Evolutionary conservation across 2,329 filamentous ascomycete species (phyloP), one percentile per base, ranked within the genome.

Genomic region (Exophiala sp.): DNA sequence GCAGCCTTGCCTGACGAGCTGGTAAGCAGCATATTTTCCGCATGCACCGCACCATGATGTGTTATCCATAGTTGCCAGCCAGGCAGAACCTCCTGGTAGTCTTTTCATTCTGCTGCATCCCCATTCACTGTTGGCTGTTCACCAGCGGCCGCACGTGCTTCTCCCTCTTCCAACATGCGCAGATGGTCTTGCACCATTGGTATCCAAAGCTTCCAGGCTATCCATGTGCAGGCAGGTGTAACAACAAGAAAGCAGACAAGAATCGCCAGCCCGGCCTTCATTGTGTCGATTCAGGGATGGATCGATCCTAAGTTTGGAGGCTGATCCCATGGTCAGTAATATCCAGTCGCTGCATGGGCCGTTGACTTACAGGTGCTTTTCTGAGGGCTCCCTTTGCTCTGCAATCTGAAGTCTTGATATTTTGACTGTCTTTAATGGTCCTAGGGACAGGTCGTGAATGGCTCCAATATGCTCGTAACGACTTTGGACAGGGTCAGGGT

Each of bases 201-300:
- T 22, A 49, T 43, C 24, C 55, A 59, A 29, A 61, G 39, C 48
- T 55, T 60, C 58, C 60, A 64, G 13, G 57, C 32, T 13, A 43
- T 19, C 39, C 56, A 59, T 8, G 47, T 48, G 27, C 62, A 53
- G 21, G 59, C 11, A 2, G 60, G 59, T 10, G 48, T 55, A 23
- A 64, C 47, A 10, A 60, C 43, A 16, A 62, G 6, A 30, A 65
- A 56, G 47, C 62, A 56, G 21, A 65, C 29, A 24, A 63, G 45
- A 32, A 65, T 59, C 3, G 45, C 46, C 30, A 61, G 44, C 18
- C 54, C 61, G 11, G 50, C 38, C 22, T 58, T 55, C 62, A 64
- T 64, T n/a, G 23, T 24, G 40, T 2, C 18, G 24, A n/a, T 8
- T 43, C 38, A 4, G 30, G 29, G 29, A 3, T 7, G 3, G 29